Evolutionary conservation across 2,329 filamentous ascomycete species (phyloP), one percentile per base, ranked within the genome.

Genomic region (Fusarium sp.): DNA sequence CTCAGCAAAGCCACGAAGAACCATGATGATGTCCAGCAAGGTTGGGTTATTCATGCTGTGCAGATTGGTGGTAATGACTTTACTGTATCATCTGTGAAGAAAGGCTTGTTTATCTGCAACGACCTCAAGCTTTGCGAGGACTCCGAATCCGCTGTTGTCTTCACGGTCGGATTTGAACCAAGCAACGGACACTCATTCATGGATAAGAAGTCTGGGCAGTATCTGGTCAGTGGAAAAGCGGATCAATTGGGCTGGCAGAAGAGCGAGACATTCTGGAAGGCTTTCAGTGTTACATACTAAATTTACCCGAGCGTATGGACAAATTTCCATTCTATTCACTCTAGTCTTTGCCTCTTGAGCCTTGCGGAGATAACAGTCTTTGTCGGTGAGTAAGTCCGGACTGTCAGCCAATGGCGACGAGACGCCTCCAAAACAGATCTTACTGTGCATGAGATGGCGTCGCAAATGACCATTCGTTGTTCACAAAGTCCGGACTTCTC

Each of bases 271-370:
- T 59, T 59, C 1, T 60, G 58, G 58, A 42, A 46, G 3, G 32
- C 24, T 4, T 60, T 60, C 5, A 60, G 58, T 30, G 58, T 60
- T 20, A 60, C 58, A 2, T 60, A 60, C 11, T 60, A 24, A 7
- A 6, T 7, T 7, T 1, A 11, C 7, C 4, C 6, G 8, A 44
- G 9, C 5, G 3, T 16, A n/a, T n/a, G 9, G 16, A 12, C 5
- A 18, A 11, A 38, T n/a, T 1, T 6, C 6, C 34, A 38, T 38
- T n/a, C 4, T 10, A 24, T 4, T 24, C 9, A 5, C 10, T 7
- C 2, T 8, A 11, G 3, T 22, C 16, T 10, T 45, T 38, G 1
- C 6, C 16, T n/a, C 10, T 22, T 2, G 3, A 11, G 3, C 11
- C 12, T 18, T 25, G 1, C 50, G 50, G 50, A 53, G 50, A 53